Base-by-base conservation (phyloP, 73 alveolate genomes). In the Symbiodinium natans region DNA sequence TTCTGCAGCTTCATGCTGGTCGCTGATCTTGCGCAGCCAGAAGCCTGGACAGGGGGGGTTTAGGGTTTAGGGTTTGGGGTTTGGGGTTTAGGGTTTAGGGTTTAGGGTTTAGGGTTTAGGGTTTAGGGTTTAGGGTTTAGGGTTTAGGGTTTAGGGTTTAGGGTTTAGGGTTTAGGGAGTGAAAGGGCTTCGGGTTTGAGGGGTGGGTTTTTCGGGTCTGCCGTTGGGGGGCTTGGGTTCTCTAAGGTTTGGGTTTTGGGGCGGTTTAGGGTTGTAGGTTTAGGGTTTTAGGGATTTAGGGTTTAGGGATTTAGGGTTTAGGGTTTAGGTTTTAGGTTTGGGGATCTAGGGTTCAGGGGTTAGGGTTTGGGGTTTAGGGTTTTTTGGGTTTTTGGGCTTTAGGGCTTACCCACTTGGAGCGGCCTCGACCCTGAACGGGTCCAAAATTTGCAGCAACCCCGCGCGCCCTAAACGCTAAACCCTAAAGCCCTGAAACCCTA, bases 21-120 rank as follows among this genome's bases (percentile, higher is more conserved):
- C 80, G 80, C 80, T 63, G 80, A 63, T 63, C 80, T 63, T 63
- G 19, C 80, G 40, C 80, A 63, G 80, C 80, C 80, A 63, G 80
- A 63, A 63, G 27, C 80, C 80, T 63, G 29, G 21, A 46, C 59
- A 13, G 59, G 59, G 59, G 59, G 21, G 6, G 13, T 46, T 9
- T 46, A 46, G 59, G 59, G 59, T 9, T 13, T 46, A 46, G n/a
- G n/a, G 59, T 29, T 31, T 23, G 80, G 80, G 33, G 17, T 63
- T 63, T 63, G 6, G 80, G 80, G 80, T 0, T 63, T 56, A 7
- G 31, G 75, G 75, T 25, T 25, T 25, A 4, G 75, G 75, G 39
- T 56, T 15, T 4, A 21, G 74, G 75, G 75, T 0, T 25, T 56
- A 5, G 31, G 75, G 75, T 25, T 25, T 63, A 0, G 33, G 33